Conservation (phyloP, 306 rosid species). For the Medicago arabica region DNA sequence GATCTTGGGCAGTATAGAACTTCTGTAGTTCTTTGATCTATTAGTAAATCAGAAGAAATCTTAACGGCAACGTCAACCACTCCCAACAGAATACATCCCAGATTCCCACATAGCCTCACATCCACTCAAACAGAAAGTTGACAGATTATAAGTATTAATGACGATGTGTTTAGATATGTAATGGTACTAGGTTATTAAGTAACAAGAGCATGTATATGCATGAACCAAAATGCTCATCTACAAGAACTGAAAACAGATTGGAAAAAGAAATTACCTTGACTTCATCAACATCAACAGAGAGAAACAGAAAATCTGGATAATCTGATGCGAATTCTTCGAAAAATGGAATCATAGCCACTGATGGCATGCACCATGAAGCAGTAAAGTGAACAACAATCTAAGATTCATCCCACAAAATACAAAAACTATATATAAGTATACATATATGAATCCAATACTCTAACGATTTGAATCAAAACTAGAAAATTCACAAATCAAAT, state of each 20-base stretch:
- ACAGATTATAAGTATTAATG: background rate
- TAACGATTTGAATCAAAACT: constrained; percentile 1
- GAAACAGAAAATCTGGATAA: constrained; percentile 73
- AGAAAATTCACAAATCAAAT: background rate
- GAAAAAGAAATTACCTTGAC: constrained; percentile 64
- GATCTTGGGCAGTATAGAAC: background rate
- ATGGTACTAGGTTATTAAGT: too few relatives aligned
- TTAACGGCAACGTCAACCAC: background rate
- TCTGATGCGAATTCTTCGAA: constrained; percentile 75
- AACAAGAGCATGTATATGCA: too few relatives aligned
- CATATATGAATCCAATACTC: too few relatives aligned
- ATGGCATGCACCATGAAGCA: constrained; percentile 98
- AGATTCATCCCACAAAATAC: constrained; percentile 37
- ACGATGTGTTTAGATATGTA: too few relatives aligned
- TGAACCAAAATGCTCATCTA: background rate
- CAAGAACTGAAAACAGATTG: too few relatives aligned
- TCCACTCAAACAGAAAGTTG: background rate
- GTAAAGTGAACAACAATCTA: constrained; percentile 87
- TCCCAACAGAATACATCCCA: too few relatives aligned
- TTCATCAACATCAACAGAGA: constrained; percentile 90
- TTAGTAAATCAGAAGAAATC: background rate
- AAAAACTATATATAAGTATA: background rate
- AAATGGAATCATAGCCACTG: constrained; percentile 81
- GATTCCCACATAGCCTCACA: background rate
- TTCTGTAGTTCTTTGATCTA: background rate